A percentile compares a stretch with the other conserved stretches of the same genome.
Conservation (phyloP, 129 eudicot genomes). For the Flaveria sonorensis region DNA sequence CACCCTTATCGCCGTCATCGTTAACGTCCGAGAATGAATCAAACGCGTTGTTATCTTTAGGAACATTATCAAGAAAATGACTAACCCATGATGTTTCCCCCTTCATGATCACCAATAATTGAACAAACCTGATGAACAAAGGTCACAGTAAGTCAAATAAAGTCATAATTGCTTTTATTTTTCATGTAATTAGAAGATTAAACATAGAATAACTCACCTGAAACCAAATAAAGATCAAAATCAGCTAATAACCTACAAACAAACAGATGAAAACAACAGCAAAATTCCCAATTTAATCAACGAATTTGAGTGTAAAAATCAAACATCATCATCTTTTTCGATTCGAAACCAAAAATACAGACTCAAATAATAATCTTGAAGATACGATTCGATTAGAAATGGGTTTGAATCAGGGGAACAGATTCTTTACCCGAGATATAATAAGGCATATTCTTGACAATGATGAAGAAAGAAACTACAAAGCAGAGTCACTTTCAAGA, state of each 20-base stretch:
- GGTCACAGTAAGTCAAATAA: conserved; percentile 12
- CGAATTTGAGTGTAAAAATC: background rate
- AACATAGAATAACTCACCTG: conserved; percentile 15
- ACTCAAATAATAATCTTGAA: background rate
- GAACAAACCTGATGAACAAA: conserved; percentile 35
- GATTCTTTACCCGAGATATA: conserved; percentile 21
- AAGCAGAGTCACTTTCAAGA: conserved; percentile 36
- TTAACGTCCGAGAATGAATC: conserved; percentile 48
- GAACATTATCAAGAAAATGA: conserved; percentile 47
- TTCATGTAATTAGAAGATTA: background rate
- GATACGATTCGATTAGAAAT: background rate
- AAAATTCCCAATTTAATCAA: background rate
- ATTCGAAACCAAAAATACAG: background rate
- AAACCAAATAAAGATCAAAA: conserved; percentile 32
- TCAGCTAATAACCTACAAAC: conserved; percentile 2
- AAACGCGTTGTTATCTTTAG: conserved; percentile 31
- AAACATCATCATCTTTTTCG: background rate
- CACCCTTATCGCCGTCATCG: conserved; percentile 52
- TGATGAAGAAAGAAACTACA: conserved; percentile 33
- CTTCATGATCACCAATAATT: conserved; percentile 49
- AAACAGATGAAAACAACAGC: conserved; percentile 8
- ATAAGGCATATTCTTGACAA: conserved; percentile 36
- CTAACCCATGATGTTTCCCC: conserved; percentile 91
- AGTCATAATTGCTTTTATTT: background rate
- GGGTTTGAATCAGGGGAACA: conserved; percentile 23